These are phyloP conservation scores for Dioscorea dumetorum DNA, from an alignment of 106 monocot species.

Conservation along the genomic window DNA sequence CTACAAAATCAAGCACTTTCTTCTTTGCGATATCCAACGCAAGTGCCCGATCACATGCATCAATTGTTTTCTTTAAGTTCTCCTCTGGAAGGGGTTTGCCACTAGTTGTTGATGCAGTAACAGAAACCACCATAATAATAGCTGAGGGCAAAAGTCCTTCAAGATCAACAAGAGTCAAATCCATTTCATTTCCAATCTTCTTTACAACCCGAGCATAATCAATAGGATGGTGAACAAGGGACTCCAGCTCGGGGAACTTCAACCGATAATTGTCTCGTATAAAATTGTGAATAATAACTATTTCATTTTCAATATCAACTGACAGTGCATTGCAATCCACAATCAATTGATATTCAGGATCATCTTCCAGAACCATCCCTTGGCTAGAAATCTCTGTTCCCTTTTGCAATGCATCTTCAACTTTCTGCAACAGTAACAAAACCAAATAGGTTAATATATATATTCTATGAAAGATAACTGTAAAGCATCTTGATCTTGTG, in stretches of 20 bases:
- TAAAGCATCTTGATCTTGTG: neutral
- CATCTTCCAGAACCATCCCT: constrained; percentile 67
- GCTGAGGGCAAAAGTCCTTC: constrained; percentile 97
- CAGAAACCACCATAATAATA: constrained; percentile 97
- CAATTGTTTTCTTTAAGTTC: constrained; percentile 71
- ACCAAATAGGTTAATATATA: neutral
- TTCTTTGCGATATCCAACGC: constrained; percentile 81
- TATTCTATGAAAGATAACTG: constrained; percentile 11
- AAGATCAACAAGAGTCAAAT: constrained; percentile 85
- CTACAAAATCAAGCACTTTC: constrained; percentile 94
- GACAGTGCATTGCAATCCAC: constrained; percentile 97
- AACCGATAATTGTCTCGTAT: constrained; percentile 91
- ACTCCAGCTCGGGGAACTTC: constrained; percentile 97
- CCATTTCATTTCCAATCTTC: constrained; percentile 96
- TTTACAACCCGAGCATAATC: constrained; percentile 97
- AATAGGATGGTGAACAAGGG: constrained; percentile 90
- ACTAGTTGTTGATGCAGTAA: constrained; percentile 95
- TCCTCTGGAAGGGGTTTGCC: constrained; percentile 91
- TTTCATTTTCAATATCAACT: constrained; percentile 95
- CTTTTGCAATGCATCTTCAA: constrained; percentile 81
- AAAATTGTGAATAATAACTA: constrained; percentile 95
- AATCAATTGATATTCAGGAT: constrained; percentile 92
- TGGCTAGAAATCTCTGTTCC: constrained; percentile 47
- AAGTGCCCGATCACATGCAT: constrained; percentile 90
- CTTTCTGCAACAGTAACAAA: constrained; percentile 54